Percentiles rank a stretch among this genome's conserved stretches.
phyloP scores from a whole-genome alignment of 2,329 filamentous ascomycete species.

The Epichloe coenophiala region DNA sequence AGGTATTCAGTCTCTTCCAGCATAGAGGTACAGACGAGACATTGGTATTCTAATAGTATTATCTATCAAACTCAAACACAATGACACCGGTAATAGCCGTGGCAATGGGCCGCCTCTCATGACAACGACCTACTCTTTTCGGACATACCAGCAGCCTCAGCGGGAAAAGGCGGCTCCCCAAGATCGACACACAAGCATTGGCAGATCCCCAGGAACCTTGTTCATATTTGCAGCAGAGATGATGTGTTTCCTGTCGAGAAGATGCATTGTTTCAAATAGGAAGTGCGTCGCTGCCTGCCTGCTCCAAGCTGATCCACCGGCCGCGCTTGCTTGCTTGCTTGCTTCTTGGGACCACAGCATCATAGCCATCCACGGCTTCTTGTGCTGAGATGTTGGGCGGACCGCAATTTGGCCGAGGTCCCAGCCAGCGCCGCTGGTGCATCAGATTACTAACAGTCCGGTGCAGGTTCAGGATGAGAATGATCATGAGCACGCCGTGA shows the following conservation, averaged over 20 bases:
- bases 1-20: background rate
- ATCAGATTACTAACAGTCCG: background rate
- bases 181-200: background rate
- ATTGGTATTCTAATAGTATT: background rate
- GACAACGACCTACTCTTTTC: background rate
- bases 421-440: background rate
- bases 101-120: conserved; percentile 6
- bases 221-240: background rate
- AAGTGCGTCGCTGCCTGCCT: background rate
- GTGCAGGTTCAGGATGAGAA: background rate
- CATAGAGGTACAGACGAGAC: background rate
- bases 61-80: background rate
- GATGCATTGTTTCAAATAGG: background rate
- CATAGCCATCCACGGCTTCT: background rate
- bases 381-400: background rate
- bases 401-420: background rate
- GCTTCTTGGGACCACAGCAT: background rate
- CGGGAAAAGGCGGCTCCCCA: background rate
- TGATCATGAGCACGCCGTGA: background rate
- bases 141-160: conserved; percentile 1
- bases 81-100: conserved; percentile 8
- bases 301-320: background rate
- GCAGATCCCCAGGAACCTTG: background rate
- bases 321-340: too few relatives aligned
- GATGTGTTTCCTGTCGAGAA: background rate